Base-by-base conservation (phyloP, 73 alveolate species). In the Durusdinium trenchii region DNA sequence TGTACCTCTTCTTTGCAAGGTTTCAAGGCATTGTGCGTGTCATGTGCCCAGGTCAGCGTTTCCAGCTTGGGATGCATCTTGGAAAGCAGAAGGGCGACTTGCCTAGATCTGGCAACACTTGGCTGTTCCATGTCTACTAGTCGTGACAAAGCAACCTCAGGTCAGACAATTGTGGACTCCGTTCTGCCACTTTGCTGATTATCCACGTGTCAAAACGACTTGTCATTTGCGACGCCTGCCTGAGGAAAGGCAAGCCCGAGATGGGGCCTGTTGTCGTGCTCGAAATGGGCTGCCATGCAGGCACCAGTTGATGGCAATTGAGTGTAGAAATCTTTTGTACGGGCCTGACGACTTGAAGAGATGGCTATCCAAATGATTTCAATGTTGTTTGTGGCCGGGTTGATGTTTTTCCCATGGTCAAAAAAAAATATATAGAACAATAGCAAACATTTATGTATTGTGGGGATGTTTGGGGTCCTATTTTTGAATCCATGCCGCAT, bases 241-340 rank as follows among this genome's bases (percentile, higher is more conserved):
- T 52, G 38, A 86, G 79, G 96, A 69, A 90, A 67, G 96, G 96
- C 71, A 73, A 45, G 71, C 96, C 96, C 3, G 73, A 26, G 32
- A 14, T 10, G 16, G 86, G 87, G n/a, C 75, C 96, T 26, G 96
- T 42, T 57, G 40, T 51, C 54, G 96, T 90, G 43, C 75, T 90
- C 46, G 96, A 90, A 40, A 67, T 90, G 50, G 96, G 96, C 79
- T 90, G 96, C 54, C 96, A 90, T 28, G 96, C 96, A 62, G 96
- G 96, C 92, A 3, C 42, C 16, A 30, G 0, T 26, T 26, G 81
- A 67, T 60, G n/a, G n/a, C n/a, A n/a, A n/a, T n/a, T n/a, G n/a
- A n/a, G n/a, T n/a, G n/a, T n/a, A n/a, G n/a, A n/a, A n/a, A n/a
- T n/a, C n/a, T n/a, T n/a, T n/a, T n/a, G n/a, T n/a, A n/a, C n/a